These are phyloP conservation scores for Draba incana DNA, from an alignment of 345 rosid genomes.

Conservation along the genomic window DNA sequence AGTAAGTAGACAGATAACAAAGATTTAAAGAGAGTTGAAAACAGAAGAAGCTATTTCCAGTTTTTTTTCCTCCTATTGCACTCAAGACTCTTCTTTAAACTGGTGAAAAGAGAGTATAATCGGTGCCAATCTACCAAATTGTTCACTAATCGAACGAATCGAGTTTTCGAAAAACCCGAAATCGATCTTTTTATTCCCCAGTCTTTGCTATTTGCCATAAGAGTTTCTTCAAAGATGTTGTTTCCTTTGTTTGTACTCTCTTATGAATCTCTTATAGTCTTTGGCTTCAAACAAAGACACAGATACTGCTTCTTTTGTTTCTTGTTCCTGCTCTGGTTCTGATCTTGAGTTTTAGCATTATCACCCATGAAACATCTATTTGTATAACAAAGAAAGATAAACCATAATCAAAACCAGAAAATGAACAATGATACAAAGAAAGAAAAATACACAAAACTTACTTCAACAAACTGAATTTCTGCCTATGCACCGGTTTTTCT, in stretches of 20 bases:
- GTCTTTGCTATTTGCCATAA: background rate
- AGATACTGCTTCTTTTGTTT: constrained; percentile 34
- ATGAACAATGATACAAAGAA: background rate
- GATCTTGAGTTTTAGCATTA: constrained; percentile 33
- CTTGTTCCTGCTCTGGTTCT: constrained; percentile 29
- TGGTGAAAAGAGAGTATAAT: constrained; percentile 22
- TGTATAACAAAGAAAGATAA: constrained; percentile 5
- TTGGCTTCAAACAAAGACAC: constrained; percentile 40
- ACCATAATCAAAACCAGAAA: constrained; percentile 24
- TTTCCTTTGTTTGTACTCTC: background rate
- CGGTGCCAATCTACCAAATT: constrained; percentile 36
- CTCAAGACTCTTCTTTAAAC: constrained; percentile 30
- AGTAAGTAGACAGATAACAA: constrained; percentile 18
- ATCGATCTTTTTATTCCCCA: constrained; percentile 32
- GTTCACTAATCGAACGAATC: constrained; percentile 30
- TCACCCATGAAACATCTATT: constrained; percentile 32
- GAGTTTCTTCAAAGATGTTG: constrained; percentile 19
- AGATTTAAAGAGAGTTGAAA: constrained; percentile 3
- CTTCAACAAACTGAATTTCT: constrained; percentile 32
- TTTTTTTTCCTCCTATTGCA: constrained; percentile 27
- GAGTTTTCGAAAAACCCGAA: constrained; percentile 10
- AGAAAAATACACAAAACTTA: background rate
- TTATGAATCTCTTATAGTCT: constrained; percentile 34
- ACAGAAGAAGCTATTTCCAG: constrained; percentile 27
- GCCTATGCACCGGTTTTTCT: constrained; percentile 10